phyloP scores from a whole-genome alignment of 306 rosid species.

The Luffa aegyptiaca region DNA sequence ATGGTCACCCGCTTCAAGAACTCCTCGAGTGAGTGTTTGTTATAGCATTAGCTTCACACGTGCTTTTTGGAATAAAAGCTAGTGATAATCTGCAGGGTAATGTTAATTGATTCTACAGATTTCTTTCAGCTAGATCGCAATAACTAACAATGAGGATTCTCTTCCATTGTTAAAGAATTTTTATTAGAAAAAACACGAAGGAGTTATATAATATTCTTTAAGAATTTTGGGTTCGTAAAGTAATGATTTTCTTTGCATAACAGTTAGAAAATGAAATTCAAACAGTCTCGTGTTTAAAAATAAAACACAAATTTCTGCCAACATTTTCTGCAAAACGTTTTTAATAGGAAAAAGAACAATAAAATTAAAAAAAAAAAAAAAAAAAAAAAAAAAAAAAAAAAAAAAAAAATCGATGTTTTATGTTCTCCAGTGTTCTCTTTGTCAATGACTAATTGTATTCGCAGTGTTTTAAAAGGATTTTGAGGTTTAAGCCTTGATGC shows the following conservation, averaged over 20 bases:
- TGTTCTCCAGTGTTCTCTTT: not conserved
- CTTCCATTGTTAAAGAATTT: not conserved
- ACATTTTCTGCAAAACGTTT: not conserved
- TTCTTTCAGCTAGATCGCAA: not conserved
- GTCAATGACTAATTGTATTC: not conserved
- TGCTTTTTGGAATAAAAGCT: not conserved
- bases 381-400: too few relatives aligned
- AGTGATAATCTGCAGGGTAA: not conserved
- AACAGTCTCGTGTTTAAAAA: not conserved
- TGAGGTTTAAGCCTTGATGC: not conserved
- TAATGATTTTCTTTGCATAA: not conserved
- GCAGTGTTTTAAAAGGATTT: not conserved
- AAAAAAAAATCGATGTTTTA: not conserved
- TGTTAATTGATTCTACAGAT: not conserved
- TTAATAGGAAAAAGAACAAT: not conserved
- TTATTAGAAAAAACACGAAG: not conserved
- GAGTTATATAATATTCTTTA: not conserved
- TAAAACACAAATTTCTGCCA: not conserved
- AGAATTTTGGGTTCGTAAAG: not conserved
- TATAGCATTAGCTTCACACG: not conserved
- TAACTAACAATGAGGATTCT: not conserved
- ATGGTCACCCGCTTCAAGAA: not conserved
- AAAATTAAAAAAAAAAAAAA: too few relatives aligned
- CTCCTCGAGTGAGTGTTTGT: not conserved
- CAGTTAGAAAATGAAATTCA: not conserved